These are phyloP conservation scores for Penicillium simplicissimum DNA, from an alignment of 495 filamentous ascomycete genomes.

Conservation along the genomic window DNA sequence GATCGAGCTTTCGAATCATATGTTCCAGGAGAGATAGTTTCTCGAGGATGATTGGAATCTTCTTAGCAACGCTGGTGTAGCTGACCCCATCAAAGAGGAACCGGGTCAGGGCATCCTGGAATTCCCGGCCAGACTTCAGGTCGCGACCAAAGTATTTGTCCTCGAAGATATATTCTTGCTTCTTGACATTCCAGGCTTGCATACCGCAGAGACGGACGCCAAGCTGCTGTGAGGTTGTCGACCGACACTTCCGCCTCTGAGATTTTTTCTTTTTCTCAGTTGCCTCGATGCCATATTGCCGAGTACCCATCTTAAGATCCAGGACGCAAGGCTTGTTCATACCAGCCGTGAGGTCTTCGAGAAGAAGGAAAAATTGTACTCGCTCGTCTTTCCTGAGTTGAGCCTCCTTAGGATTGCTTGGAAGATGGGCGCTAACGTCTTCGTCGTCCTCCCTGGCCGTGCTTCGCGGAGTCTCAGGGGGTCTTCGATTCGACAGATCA, in stretches of 20 bases:
- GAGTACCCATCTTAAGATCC: constrained; percentile 98
- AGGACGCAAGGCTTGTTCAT: constrained; percentile 97
- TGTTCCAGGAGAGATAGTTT: constrained; percentile 79
- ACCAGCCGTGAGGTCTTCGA: constrained; percentile 96
- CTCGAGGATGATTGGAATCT: constrained; percentile 83
- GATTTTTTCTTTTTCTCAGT: constrained; percentile 89
- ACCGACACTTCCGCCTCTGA: constrained; percentile 87
- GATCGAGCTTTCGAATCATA: constrained; percentile 74
- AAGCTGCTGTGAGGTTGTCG: constrained; percentile 86
- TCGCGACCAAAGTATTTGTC: constrained; percentile 97
- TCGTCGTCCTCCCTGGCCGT: constrained; percentile 18
- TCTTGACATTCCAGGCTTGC: constrained; percentile 89
- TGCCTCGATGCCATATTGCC: constrained; percentile 96
- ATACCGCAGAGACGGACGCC: constrained; percentile 94
- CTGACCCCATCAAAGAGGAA: constrained; percentile 93
- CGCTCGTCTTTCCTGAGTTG: constrained; percentile 68
- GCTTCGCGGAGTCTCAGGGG: constrained; percentile 5
- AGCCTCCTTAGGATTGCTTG: constrained; percentile 77
- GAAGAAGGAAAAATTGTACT: constrained; percentile 86
- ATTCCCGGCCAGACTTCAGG: constrained; percentile 84
- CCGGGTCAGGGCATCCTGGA: constrained; percentile 82
- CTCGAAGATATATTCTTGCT: constrained; percentile 80
- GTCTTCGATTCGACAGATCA: constrained; percentile 9
- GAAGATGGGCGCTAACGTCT: constrained; percentile 37
- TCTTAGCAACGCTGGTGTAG: constrained; percentile 70